phyloP scores from a whole-genome alignment of 768 basidiomycete genomes.

The Cytidiella melzeri region DNA sequence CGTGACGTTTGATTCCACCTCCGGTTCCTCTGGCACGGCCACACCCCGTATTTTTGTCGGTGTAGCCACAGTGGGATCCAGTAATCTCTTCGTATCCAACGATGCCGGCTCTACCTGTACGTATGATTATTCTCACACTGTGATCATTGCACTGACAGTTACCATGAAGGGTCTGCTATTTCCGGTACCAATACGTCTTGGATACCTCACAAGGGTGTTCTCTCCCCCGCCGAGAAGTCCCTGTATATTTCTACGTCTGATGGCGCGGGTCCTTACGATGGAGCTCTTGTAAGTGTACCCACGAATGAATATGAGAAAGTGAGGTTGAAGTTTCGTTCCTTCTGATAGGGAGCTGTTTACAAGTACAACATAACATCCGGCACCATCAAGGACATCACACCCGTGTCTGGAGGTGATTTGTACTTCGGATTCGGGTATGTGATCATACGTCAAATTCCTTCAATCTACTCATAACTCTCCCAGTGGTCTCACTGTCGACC shows the following conservation, averaged over 20 bases:
- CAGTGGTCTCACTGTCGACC: constrained; percentile 49
- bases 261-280: constrained; percentile 59
- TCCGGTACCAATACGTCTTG: constrained; percentile 51
- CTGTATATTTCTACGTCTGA: constrained; percentile 59
- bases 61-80: constrained; percentile 49
- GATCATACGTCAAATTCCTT: not conserved
- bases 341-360: constrained; percentile 20
- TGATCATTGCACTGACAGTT: no score
- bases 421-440: constrained; percentile 52
- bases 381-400: constrained; percentile 58
- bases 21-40: constrained; percentile 44
- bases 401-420: constrained; percentile 49
- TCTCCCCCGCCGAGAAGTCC: constrained; percentile 49
- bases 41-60: constrained; percentile 66
- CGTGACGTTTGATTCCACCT: constrained; percentile 58
- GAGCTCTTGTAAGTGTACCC: constrained; percentile 26
- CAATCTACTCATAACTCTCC: not conserved
- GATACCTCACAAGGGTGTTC: constrained; percentile 61
- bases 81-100: constrained; percentile 50
- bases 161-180: constrained; percentile 45
- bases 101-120: constrained; percentile 54
- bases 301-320: no score
- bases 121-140: constrained; percentile 13
- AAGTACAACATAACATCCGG: constrained; percentile 47
- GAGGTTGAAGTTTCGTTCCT: no score